A percentile compares a stretch with the other conserved stretches of the same genome.
Evolutionary conservation across 2,329 filamentous ascomycete genomes (phyloP).

Genomic region (Trichoderma cornu-damae): DNA sequence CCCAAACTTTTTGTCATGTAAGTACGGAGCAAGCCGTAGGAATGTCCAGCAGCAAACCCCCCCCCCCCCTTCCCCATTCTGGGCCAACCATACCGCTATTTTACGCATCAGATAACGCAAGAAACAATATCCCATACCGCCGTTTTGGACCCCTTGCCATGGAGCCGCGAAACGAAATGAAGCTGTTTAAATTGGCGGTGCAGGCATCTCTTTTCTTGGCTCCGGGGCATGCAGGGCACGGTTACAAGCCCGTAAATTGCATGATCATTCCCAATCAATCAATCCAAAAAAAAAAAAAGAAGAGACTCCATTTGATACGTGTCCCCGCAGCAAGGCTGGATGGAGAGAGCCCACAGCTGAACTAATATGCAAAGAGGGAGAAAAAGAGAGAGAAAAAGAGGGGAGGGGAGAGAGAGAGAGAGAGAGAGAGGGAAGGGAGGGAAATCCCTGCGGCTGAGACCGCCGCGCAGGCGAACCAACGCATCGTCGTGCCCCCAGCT

Average conservation of each 20-base stretch:
- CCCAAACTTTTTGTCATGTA: not conserved
- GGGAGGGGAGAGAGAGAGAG: not conserved
- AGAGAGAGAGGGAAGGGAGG: not conserved
- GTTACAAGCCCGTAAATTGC: not conserved
- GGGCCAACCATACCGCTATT: not conserved
- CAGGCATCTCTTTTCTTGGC: constrained; percentile 2
- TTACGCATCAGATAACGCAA: not conserved
- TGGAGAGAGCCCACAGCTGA: constrained; percentile 1
- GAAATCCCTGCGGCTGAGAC: constrained; percentile 4
- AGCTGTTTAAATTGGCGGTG: constrained; percentile 11
- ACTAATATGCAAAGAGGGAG: too few species aligned
- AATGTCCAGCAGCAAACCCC: not conserved
- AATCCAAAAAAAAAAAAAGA: too few species aligned
- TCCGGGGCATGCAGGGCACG: not conserved
- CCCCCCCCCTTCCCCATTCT: too few species aligned
- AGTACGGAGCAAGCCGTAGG: not conserved
- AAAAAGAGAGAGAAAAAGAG: not conserved
- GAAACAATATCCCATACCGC: not conserved
- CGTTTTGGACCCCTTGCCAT: constrained; percentile 1
- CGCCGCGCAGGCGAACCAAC: not conserved
- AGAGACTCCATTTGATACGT: constrained; percentile 3
- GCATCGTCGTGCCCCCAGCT: constrained; percentile 9
- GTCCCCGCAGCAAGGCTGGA: constrained; percentile 8
- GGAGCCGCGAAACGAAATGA: constrained; percentile 4
- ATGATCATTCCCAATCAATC: too few species aligned